Evolutionary conservation across 108 stramenopile species (phyloP), one percentile per base, ranked within the genome.

Genomic region (Cylindrotheca closterium): DNA sequence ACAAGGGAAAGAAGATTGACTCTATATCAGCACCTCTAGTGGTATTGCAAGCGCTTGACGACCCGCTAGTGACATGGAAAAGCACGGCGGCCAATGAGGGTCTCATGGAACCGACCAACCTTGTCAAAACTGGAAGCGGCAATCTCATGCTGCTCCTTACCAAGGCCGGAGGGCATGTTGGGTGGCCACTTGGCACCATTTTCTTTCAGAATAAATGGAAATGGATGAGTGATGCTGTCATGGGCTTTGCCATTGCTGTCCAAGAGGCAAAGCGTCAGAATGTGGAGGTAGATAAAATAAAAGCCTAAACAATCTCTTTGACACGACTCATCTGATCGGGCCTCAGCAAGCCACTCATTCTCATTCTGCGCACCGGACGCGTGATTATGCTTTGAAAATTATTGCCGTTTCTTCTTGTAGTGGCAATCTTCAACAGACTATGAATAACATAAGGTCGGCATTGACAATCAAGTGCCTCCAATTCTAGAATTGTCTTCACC

Each of bases 141-240:
- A 81, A 89, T 63, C 28, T 86, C 2, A 75, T 93, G 65, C 30
- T 93, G 18, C 47, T 93, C 12, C 55, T 93, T 37, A 93, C 92
- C 7, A 88, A 87, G 52, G 75, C 66, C 21, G 92, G 92, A 26
- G 92, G 92, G 5, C 92, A 93, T 55, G 91, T 89, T 0, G 91
- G 92, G 12, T 93, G 92, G 89, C 88, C 92, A 2, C 50, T 87
- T 23, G 92, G 92, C 18, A 47, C 32, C 33, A 71, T 84, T 51
- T 84, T 86, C 0, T 49, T 37, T 26, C 29, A 34, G 23, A 7
- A 81, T 24, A 79, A 78, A 12, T 93, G 88, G 92, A 67, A 75
- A 51, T 93, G 86, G 86, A 93, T 93, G 88, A 82, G 76, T 48
- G 77, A 88, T 63, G 73, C 71, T 15, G 85, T 71, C 0, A 52